These are phyloP conservation scores for Taiozyma sp. DNA, from an alignment of 1,139 yeast genomes.

Conservation along the genomic window DNA sequence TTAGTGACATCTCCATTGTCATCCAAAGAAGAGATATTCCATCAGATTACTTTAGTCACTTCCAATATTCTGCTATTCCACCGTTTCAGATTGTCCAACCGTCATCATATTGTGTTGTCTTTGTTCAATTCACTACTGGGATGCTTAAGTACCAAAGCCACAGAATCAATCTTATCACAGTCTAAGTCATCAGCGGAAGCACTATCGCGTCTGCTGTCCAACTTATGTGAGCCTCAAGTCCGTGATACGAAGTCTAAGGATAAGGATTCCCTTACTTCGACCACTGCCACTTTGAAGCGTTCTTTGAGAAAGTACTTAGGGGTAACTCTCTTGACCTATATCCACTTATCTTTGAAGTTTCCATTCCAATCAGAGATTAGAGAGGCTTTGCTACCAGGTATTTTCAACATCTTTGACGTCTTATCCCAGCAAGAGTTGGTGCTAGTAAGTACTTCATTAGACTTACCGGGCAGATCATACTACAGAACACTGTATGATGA, in stretches of 20 bases:
- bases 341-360: constrained; percentile 45
- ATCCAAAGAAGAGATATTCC: constrained; percentile 28
- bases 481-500: constrained; percentile 66
- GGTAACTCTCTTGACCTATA: constrained; percentile 52
- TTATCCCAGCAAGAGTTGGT: constrained; percentile 64
- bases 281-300: constrained; percentile 50
- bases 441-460: constrained; percentile 65
- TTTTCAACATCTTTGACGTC: constrained; percentile 64
- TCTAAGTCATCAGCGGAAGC: constrained; percentile 38
- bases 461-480: constrained; percentile 63
- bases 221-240: constrained; percentile 68
- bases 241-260: constrained; percentile 14
- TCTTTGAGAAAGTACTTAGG: constrained; percentile 62
- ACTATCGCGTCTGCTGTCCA: constrained; percentile 55
- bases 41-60: constrained; percentile 38
- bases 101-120: constrained; percentile 63
- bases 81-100: constrained; percentile 61
- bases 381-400: constrained; percentile 49
- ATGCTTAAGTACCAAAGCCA: constrained; percentile 30
- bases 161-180: constrained; percentile 14
- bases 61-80: constrained; percentile 62
- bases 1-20: constrained; percentile 2
- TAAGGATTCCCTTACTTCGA: constrained; percentile 44
- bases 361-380: constrained; percentile 46
- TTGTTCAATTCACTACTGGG: constrained; percentile 46